These are phyloP conservation scores for Dothiorella sarmentorum DNA, from an alignment of 2,329 filamentous ascomycete genomes.

Conservation along the genomic window DNA sequence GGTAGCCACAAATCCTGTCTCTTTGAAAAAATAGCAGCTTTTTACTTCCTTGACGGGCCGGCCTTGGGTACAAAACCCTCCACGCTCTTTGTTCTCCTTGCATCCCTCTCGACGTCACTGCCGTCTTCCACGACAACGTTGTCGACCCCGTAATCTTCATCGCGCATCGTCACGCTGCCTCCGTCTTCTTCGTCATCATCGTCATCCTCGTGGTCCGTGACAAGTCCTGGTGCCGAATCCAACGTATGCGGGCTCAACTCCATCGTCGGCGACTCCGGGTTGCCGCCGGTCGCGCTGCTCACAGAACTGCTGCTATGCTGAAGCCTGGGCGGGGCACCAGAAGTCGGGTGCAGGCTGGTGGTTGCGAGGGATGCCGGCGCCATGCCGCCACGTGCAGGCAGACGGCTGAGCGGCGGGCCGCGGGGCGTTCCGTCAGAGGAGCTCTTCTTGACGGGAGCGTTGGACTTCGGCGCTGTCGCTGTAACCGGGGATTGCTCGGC, in stretches of 20 bases:
- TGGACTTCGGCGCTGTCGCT: conserved; percentile 2
- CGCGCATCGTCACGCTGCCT: conserved; percentile 23
- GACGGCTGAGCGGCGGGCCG: conserved; percentile 10
- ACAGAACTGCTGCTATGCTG: conserved; percentile 7
- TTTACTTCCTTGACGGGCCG: conserved; percentile 9
- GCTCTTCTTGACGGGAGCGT: conserved; percentile 5
- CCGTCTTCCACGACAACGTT: conserved; percentile 39
- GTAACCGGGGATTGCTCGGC: conserved; percentile 7
- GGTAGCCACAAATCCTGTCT: not conserved
- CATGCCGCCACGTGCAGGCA: conserved; percentile 24
- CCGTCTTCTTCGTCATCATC: conserved; percentile 42
- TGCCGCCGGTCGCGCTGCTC: conserved; percentile 11
- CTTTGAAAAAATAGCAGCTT: not conserved
- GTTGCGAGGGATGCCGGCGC: conserved; percentile 29
- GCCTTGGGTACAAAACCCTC: conserved; percentile 11
- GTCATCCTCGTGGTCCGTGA: conserved; percentile 50
- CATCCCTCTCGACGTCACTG: conserved; percentile 37
- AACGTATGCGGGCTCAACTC: conserved; percentile 47
- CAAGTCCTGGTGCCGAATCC: conserved; percentile 49
- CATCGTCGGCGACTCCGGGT: conserved; percentile 23
- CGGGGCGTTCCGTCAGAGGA: not conserved
- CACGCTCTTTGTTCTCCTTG: conserved; percentile 10
- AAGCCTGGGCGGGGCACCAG: not conserved
- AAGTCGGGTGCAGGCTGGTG: conserved; percentile 5
- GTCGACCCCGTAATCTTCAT: conserved; percentile 31